Evolutionary conservation across 305 asterid species (phyloP).

Genomic region (Fraxinus nigra): DNA sequence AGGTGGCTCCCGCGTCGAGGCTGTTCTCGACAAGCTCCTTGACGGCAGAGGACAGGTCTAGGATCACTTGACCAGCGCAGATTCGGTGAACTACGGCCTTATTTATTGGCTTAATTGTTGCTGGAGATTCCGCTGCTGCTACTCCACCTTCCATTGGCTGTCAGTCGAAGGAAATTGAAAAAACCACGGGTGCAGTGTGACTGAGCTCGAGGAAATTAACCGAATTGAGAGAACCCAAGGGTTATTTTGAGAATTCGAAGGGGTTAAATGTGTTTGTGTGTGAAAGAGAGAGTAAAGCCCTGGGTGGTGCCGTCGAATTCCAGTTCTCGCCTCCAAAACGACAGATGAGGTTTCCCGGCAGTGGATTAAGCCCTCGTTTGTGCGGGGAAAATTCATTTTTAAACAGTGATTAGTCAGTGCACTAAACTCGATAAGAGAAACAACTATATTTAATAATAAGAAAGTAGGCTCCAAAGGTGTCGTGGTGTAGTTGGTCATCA

Average conservation of each 20-base stretch:
- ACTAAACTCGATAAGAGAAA: too few species aligned
- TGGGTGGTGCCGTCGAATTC: neutral
- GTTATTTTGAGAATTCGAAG: neutral
- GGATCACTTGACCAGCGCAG: conserved; percentile 84
- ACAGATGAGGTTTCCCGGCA: too few species aligned
- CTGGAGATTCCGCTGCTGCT: conserved; percentile 20
- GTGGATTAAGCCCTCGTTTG: neutral
- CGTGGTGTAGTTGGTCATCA: conserved; percentile 65
- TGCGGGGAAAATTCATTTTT: too few species aligned
- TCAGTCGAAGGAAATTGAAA: neutral
- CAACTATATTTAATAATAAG: too few species aligned
- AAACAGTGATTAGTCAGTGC: too few species aligned
- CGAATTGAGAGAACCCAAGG: neutral
- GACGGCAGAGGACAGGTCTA: conserved; percentile 92
- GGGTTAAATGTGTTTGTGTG: neutral
- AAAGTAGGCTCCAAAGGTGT: conserved; percentile 15
- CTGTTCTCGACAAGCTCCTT: conserved; percentile 99
- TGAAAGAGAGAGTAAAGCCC: neutral
- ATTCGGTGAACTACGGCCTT: conserved; percentile 74
- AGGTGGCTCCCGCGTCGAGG: conserved; percentile 92
- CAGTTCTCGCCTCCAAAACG: neutral
- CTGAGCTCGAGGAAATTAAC: neutral
- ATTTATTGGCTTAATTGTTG: conserved; percentile 55
- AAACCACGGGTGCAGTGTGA: neutral
- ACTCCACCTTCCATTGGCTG: conserved; percentile 42